These are phyloP conservation scores for Ampelocalamus luodianensis DNA, from an alignment of 176 grass and related monocot species.

Conservation along the genomic window DNA sequence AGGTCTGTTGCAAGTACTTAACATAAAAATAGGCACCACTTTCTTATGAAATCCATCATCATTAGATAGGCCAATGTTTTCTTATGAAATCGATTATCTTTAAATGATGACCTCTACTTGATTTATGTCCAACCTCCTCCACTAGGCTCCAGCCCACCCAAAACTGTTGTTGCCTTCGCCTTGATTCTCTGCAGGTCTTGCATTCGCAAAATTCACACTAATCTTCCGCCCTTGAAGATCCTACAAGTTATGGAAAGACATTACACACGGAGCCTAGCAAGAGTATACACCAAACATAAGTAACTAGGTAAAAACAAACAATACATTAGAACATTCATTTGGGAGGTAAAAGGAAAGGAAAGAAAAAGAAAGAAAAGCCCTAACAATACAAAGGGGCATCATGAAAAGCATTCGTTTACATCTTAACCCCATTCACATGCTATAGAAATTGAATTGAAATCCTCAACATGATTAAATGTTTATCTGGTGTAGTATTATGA, in stretches of 20 bases:
- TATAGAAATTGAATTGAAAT: neutral
- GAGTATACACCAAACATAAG: neutral
- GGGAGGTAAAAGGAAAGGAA: neutral
- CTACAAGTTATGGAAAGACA: slow-evolving; percentile 35
- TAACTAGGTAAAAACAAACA: neutral
- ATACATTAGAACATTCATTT: neutral
- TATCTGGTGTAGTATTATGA: neutral
- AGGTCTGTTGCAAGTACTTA: too few species aligned
- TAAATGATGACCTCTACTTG: too few species aligned
- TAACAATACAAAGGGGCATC: neutral
- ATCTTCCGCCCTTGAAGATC: slow-evolving; percentile 62
- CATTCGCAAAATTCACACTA: slow-evolving; percentile 69
- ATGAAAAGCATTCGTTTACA: neutral
- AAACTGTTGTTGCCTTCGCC: too few species aligned
- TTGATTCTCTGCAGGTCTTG: slow-evolving; percentile 38
- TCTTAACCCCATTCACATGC: neutral
- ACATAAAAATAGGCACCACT: too few species aligned
- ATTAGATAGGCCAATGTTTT: too few species aligned
- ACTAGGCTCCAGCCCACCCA: too few species aligned
- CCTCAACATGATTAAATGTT: neutral
- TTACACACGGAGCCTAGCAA: neutral
- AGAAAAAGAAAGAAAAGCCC: too few species aligned
- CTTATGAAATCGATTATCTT: too few species aligned
- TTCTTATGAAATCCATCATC: too few species aligned
- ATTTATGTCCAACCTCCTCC: too few species aligned